These are phyloP conservation scores for Chytriomyces sp. DNA, from an alignment of 192 early-diverging fungal genomes.

Conservation along the genomic window DNA sequence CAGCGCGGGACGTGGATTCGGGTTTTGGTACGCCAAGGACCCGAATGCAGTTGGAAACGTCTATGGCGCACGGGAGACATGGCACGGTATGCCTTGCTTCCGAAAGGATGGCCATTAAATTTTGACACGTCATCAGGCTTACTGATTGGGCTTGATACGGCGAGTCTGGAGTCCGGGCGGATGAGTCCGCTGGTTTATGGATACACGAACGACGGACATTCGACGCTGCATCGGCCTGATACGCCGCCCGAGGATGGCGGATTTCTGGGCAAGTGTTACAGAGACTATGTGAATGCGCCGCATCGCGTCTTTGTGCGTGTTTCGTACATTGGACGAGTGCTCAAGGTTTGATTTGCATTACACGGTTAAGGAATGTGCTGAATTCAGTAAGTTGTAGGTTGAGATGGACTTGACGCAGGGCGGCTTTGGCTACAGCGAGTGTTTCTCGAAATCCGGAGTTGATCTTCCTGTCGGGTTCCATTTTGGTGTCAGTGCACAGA, in stretches of 20 bases:
- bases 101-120: neutral
- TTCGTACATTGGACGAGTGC: conserved; percentile 57
- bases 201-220: conserved; percentile 64
- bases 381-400: too few relatives aligned
- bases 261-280: conserved; percentile 12
- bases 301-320: conserved; percentile 53
- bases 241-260: neutral
- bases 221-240: conserved; percentile 51
- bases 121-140: neutral
- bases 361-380: too few relatives aligned
- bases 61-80: conserved; percentile 65
- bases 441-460: conserved; percentile 54
- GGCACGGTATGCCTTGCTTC: conserved; percentile 43
- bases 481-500: conserved; percentile 67
- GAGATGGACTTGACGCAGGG: conserved; percentile 54
- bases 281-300: conserved; percentile 48
- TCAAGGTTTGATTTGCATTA: too few relatives aligned
- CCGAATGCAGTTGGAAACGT: conserved; percentile 52
- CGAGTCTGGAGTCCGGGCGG: conserved; percentile 31
- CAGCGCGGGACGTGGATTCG: conserved; percentile 70
- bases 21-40: conserved; percentile 78
- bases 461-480: conserved; percentile 69
- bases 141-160: neutral
- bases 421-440: conserved; percentile 55
- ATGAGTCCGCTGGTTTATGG: conserved; percentile 58